Evolutionary conservation across 2,329 filamentous ascomycete species (phyloP).

Genomic region (Arthrinium phaeospermum): DNA sequence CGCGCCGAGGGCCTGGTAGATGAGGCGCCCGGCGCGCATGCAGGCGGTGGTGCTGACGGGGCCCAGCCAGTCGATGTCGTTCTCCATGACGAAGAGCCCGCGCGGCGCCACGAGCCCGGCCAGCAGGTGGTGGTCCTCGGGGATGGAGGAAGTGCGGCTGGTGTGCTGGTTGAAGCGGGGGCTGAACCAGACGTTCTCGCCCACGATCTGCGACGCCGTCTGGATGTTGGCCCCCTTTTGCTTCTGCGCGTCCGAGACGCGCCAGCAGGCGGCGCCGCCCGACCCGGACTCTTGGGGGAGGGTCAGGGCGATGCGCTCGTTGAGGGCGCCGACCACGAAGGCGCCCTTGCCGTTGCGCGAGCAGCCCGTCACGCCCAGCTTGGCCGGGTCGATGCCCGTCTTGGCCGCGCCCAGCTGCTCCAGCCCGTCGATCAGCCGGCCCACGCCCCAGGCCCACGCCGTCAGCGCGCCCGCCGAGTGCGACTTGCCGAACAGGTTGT

Average conservation of each 20-base stretch:
- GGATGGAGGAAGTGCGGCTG: constrained; percentile 51
- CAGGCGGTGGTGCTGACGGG: constrained; percentile 61
- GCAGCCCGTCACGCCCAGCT: constrained; percentile 65
- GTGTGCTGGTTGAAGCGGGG: constrained; percentile 58
- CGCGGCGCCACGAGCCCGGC: constrained; percentile 62
- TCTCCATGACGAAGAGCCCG: constrained; percentile 61
- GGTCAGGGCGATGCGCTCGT: constrained; percentile 63
- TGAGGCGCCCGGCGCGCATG: constrained; percentile 59
- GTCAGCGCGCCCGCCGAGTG: constrained; percentile 63
- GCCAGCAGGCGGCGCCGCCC: constrained; percentile 67
- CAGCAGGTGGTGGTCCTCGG: constrained; percentile 64
- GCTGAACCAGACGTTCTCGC: constrained; percentile 69
- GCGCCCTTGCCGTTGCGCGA: constrained; percentile 70
- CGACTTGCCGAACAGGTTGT: constrained; percentile 60
- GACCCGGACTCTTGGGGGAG: constrained; percentile 68
- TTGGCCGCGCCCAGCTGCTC: constrained; percentile 53
- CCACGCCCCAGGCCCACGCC: constrained; percentile 69
- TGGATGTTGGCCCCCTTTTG: constrained; percentile 62
- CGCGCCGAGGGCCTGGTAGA: constrained; percentile 60
- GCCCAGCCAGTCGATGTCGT: constrained; percentile 65
- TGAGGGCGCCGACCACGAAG: constrained; percentile 64
- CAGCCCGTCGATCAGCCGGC: constrained; percentile 64
- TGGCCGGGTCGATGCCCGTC: constrained; percentile 54
- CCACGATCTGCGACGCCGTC: constrained; percentile 62
- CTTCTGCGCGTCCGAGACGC: constrained; percentile 57